phyloP scores from a whole-genome alignment of 2,329 filamentous ascomycete genomes.

The Nothophaeocryptopus gaeumannii region DNA sequence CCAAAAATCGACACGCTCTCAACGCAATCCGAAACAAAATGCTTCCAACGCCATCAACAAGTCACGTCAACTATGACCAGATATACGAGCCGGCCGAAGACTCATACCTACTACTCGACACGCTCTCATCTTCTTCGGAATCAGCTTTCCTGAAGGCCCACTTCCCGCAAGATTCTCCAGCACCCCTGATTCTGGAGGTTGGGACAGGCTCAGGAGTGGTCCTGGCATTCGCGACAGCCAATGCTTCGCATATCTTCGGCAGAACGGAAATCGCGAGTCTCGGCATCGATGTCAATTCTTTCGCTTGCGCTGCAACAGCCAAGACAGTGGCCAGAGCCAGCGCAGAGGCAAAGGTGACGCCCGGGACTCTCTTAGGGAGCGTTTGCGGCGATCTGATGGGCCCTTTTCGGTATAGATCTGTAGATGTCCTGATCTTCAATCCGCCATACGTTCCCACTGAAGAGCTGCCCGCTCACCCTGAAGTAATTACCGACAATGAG shows the following conservation, averaged over 20 bases:
- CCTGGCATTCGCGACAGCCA: conserved; percentile 79
- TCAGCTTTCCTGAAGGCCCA: conserved; percentile 63
- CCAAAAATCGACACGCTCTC: background rate
- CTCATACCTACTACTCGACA: conserved; percentile 90
- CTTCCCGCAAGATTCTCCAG: conserved; percentile 47
- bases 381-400: conserved; percentile 68
- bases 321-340: conserved; percentile 62
- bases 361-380: conserved; percentile 61
- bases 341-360: conserved; percentile 20
- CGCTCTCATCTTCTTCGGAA: conserved; percentile 71
- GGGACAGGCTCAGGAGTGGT: conserved; percentile 92
- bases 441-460: conserved; percentile 93
- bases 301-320: conserved; percentile 74
- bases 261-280: conserved; percentile 66
- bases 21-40: conserved; percentile 47
- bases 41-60: conserved; percentile 91
- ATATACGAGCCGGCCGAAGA: conserved; percentile 97
- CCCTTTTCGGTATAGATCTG: conserved; percentile 55
- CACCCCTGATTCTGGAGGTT: conserved; percentile 72
- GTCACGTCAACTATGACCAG: conserved; percentile 81
- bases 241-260: conserved; percentile 70
- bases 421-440: conserved; percentile 93
- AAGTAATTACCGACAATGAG: conserved; percentile 4
- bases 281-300: conserved; percentile 79
- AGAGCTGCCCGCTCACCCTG: conserved; percentile 55